Conservation (phyloP, 352 stramenopile species). For the Phytophthora gonapodyides region DNA sequence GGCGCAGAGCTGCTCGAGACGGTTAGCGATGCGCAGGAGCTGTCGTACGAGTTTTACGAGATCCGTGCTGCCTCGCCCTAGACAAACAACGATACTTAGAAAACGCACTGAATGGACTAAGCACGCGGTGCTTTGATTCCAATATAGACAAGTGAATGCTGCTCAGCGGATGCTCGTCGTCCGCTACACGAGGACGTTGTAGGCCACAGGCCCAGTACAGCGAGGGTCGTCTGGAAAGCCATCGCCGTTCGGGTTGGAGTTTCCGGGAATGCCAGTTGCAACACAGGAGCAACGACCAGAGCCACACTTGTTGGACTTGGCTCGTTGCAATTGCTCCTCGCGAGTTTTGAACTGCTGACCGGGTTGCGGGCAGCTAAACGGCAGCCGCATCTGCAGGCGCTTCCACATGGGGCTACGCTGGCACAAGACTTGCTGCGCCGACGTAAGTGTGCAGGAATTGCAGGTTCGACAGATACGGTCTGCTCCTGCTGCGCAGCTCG, state of each 20-base stretch:
- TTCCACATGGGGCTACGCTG: constrained; percentile 64
- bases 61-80: constrained; percentile 50
- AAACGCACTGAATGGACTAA: neutral
- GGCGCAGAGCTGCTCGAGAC: constrained; percentile 73
- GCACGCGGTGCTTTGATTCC: neutral
- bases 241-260: constrained; percentile 75
- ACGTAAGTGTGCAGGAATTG: constrained; percentile 71
- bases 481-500: constrained; percentile 50
- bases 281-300: constrained; percentile 74
- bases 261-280: constrained; percentile 58
- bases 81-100: constrained; percentile 18
- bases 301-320: constrained; percentile 75
- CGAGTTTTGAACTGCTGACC: constrained; percentile 61
- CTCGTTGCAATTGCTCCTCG: constrained; percentile 61
- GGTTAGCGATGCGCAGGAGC: constrained; percentile 70
- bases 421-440: constrained; percentile 60
- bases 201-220: constrained; percentile 63
- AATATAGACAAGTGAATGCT: neutral
- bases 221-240: constrained; percentile 69
- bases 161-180: neutral
- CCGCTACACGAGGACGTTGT: constrained; percentile 62
- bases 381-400: constrained; percentile 58
- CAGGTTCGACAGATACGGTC: constrained; percentile 76
- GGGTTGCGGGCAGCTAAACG: constrained; percentile 68
- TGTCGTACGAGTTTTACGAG: constrained; percentile 90